Percentiles rank a stretch among this genome's conserved stretches.
Evolutionary conservation across 345 rosid genomes (phyloP).

Genomic region (Tarenaya hassleriana): DNA sequence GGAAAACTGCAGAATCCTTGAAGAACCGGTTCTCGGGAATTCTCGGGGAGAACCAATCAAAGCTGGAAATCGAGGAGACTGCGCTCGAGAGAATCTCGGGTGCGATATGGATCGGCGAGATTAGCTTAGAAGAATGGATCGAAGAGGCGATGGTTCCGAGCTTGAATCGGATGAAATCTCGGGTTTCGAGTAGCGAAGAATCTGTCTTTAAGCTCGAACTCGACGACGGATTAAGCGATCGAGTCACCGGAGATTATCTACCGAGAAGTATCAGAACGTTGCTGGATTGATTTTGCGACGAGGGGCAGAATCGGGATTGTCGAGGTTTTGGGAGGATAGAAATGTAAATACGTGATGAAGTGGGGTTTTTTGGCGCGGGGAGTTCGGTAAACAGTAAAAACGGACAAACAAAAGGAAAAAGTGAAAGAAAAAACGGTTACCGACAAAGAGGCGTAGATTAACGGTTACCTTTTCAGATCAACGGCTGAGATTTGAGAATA

Average conservation of each 20-base stretch:
- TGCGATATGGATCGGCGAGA: conserved; percentile 44
- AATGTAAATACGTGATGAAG: conserved; percentile 42
- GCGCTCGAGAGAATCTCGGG: conserved; percentile 53
- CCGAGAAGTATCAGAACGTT: conserved; percentile 38
- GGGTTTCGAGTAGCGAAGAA: conserved; percentile 27
- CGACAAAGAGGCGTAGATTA: conserved; percentile 37
- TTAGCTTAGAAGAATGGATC: conserved; percentile 55
- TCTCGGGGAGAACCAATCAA: conserved; percentile 21
- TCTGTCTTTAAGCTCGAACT: conserved; percentile 38
- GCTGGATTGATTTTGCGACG: conserved; percentile 23
- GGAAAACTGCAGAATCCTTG: conserved; percentile 31
- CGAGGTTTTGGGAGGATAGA: conserved; percentile 18
- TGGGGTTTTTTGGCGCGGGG: conserved; percentile 35
- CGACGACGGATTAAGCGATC: conserved; percentile 24
- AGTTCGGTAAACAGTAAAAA: conserved; percentile 20
- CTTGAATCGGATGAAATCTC: conserved; percentile 43
- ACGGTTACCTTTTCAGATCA: conserved; percentile 27
- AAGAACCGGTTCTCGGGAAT: conserved; percentile 34
- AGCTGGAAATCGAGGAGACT: conserved; percentile 41
- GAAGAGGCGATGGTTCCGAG: conserved; percentile 51
- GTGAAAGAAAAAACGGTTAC: conserved; percentile 26
- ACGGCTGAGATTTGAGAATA: neutral
- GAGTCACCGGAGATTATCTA: conserved; percentile 39
- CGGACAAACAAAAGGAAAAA: conserved; percentile 20
- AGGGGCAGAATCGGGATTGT: neutral